These are phyloP conservation scores for Aspergillus viridinutans DNA, from an alignment of 2,329 filamentous ascomycete species.

Conservation along the genomic window DNA sequence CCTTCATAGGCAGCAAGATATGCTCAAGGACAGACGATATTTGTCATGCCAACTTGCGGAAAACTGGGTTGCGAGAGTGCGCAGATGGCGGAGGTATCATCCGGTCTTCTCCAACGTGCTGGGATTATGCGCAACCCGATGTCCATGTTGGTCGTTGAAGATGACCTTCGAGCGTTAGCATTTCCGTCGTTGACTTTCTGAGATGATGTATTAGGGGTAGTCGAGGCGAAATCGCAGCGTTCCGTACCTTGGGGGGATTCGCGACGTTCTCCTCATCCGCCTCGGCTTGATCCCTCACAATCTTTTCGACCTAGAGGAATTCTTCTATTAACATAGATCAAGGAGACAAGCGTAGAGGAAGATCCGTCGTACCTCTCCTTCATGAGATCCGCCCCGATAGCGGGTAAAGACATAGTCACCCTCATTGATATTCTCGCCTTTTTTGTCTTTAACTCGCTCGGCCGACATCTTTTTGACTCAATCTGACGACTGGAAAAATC, in stretches of 20 bases:
- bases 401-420: constrained; percentile 21
- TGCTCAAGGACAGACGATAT: not conserved
- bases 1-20: not conserved
- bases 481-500: not conserved
- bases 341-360: not conserved
- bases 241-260: constrained; percentile 22
- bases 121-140: constrained; percentile 23
- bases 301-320: constrained; percentile 16
- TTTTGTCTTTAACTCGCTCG: constrained; percentile 18
- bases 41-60: not conserved
- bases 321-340: not conserved
- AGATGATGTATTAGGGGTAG: not conserved
- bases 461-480: constrained; percentile 8
- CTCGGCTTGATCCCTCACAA: constrained; percentile 19
- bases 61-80: not conserved
- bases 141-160: constrained; percentile 25
- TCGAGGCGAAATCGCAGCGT: not conserved
- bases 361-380: constrained; percentile 16
- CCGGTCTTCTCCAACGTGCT: constrained; percentile 16
- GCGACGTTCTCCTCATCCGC: constrained; percentile 20
- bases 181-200: not conserved
- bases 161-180: constrained; percentile 15
- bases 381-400: constrained; percentile 20
- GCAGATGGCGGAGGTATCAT: not conserved
- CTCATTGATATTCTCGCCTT: constrained; percentile 17